phyloP scores from a whole-genome alignment of 2,329 filamentous ascomycete species.

The Penicillium sclerotiorum region DNA sequence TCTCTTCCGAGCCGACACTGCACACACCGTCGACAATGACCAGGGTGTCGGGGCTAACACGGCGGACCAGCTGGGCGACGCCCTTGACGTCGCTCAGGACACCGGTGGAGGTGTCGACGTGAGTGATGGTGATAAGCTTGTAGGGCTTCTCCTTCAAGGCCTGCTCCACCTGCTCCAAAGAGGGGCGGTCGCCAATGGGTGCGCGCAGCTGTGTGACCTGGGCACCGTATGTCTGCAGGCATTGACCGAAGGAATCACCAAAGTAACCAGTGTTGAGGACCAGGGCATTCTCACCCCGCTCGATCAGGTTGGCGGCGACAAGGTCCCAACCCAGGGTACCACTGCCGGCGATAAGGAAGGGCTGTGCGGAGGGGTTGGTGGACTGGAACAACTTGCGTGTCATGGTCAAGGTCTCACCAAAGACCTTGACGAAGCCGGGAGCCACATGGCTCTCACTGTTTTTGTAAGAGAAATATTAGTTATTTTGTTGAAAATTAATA shows the following conservation, averaged over 20 bases:
- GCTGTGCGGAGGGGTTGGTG: constrained; percentile 77
- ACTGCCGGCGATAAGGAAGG: constrained; percentile 90
- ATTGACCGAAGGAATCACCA: constrained; percentile 90
- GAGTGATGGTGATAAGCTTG: constrained; percentile 92
- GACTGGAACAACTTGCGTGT: constrained; percentile 95
- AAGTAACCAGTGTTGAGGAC: constrained; percentile 98
- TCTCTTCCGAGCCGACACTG: constrained; percentile 94
- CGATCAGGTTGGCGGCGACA: constrained; percentile 88
- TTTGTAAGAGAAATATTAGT: constrained; percentile 10
- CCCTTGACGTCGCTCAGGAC: constrained; percentile 89
- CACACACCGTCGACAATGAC: constrained; percentile 95
- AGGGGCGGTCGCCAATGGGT: constrained; percentile 82
- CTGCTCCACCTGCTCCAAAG: constrained; percentile 83
- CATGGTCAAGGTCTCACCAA: constrained; percentile 85
- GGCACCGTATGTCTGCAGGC: constrained; percentile 86
- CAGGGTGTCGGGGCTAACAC: constrained; percentile 86
- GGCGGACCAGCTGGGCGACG: constrained; percentile 78
- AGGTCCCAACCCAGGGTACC: constrained; percentile 97
- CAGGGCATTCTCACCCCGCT: constrained; percentile 85
- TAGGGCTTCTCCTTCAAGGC: constrained; percentile 88
- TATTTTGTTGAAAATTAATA: constrained; percentile 1
- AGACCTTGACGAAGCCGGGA: constrained; percentile 82
- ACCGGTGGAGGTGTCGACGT: constrained; percentile 96
- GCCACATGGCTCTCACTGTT: constrained; percentile 92
- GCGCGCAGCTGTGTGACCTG: constrained; percentile 88